A percentile compares a stretch with the other conserved stretches of the same genome.
phyloP scores from a whole-genome alignment of 2,329 filamentous ascomycete species.

The Pyrenophora tritici-repentis region DNA sequence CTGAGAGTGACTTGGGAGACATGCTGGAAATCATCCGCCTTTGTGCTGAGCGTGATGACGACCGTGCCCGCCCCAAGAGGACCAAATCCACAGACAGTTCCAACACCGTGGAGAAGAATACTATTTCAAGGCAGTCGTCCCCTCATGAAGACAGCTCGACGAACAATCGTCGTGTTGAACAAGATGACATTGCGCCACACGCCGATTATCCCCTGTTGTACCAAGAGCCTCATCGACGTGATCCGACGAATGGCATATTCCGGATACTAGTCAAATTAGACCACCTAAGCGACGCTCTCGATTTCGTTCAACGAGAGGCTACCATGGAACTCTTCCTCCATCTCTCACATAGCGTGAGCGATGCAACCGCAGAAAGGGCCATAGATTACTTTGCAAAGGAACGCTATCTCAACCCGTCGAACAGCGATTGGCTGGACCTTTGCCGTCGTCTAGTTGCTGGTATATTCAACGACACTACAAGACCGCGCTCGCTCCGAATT shows the following conservation, averaged over 20 bases:
- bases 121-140: constrained; percentile 9
- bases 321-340: constrained; percentile 70
- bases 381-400: constrained; percentile 72
- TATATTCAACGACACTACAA: constrained; percentile 66
- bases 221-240: constrained; percentile 18
- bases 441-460: constrained; percentile 63
- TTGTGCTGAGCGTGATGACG: constrained; percentile 52
- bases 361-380: constrained; percentile 67
- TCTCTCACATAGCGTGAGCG: constrained; percentile 66
- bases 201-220: constrained; percentile 10
- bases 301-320: constrained; percentile 67
- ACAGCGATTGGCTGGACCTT: constrained; percentile 69
- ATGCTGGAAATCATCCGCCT: constrained; percentile 64
- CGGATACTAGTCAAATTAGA: constrained; percentile 38
- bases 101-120: constrained; percentile 52
- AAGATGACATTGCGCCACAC: constrained; percentile 23
- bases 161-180: constrained; percentile 14
- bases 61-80: constrained; percentile 22
- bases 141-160: constrained; percentile 15
- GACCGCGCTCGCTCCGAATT: constrained; percentile 66
- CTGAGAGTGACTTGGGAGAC: constrained; percentile 69
- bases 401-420: constrained; percentile 72
- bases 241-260: constrained; percentile 31
- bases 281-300: constrained; percentile 40
- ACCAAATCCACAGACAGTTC: constrained; percentile 30